Conservation (phyloP, 2,329 filamentous ascomycete species). For the Claviceps purpurea region DNA sequence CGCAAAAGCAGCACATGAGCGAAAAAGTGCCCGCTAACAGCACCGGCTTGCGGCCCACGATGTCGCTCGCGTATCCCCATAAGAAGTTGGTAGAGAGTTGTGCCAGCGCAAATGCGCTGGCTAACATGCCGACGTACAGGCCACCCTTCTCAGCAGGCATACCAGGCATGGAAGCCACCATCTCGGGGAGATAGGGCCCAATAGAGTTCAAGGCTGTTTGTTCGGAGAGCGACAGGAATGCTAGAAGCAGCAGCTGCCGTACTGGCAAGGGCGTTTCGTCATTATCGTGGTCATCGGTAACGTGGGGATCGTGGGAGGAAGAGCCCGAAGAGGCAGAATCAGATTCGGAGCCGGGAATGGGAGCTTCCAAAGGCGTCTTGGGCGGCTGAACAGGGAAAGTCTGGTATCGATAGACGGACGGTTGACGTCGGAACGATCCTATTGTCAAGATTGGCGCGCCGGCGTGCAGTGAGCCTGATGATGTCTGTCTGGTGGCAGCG, state of each 20-base stretch:
- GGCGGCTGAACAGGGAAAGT: conserved; percentile 69
- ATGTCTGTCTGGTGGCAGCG: conserved; percentile 13
- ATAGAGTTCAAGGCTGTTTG: conserved; percentile 97
- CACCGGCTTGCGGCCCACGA: conserved; percentile 60
- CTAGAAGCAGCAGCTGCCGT: conserved; percentile 71
- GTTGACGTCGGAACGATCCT: conserved; percentile 21
- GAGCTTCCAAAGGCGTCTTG: conserved; percentile 42
- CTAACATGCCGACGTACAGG: conserved; percentile 79
- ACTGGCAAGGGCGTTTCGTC: conserved; percentile 65
- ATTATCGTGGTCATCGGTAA: conserved; percentile 20
- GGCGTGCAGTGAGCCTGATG: conserved; percentile 37
- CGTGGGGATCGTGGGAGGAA: conserved; percentile 6
- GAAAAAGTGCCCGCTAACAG: conserved; percentile 69
- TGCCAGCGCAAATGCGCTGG: conserved; percentile 81
- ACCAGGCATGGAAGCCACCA: conserved; percentile 76
- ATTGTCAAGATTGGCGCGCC: conserved; percentile 33
- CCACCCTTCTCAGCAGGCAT: conserved; percentile 60
- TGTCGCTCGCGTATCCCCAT: conserved; percentile 45
- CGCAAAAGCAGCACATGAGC: conserved; percentile 66
- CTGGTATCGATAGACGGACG: conserved; percentile 52
- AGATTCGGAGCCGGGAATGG: conserved; percentile 10
- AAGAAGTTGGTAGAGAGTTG: conserved; percentile 82
- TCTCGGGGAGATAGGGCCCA: conserved; percentile 83
- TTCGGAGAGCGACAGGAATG: conserved; percentile 79
- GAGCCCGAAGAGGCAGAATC: conserved; percentile 3